Conservation (phyloP, 768 basidiomycete species). For the Russula griseocarnosa region DNA sequence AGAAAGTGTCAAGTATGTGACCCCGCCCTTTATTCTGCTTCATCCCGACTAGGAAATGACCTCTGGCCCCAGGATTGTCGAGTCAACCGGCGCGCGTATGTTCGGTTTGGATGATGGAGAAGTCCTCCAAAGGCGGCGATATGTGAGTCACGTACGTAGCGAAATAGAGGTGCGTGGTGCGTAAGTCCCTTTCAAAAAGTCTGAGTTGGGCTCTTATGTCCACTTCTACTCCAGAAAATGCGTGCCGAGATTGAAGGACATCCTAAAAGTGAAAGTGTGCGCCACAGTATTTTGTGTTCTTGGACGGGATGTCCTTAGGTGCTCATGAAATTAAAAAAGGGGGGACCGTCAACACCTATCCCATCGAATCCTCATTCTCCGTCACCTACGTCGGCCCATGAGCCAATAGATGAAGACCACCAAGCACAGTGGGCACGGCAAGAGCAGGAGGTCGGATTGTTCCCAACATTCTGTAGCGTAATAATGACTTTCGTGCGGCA, state of each 20-base stretch:
- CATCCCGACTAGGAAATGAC: neutral
- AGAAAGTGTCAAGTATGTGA: slow-evolving; percentile 77
- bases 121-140: slow-evolving; percentile 68
- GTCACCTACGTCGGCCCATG: slow-evolving; percentile 9
- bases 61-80: slow-evolving; percentile 61
- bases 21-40: neutral
- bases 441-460: slow-evolving; percentile 68
- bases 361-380: slow-evolving; percentile 9
- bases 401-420: slow-evolving; percentile 48
- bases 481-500: slow-evolving; percentile 32
- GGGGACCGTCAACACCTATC: slow-evolving; percentile 5
- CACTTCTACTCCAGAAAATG: slow-evolving; percentile 61
- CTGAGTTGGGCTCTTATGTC: slow-evolving; percentile 1
- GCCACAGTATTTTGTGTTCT: neutral
- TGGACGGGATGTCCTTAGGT: neutral
- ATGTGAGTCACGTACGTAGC: slow-evolving; percentile 66
- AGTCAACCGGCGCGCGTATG: slow-evolving; percentile 74
- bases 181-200: slow-evolving; percentile 3
- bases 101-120: slow-evolving; percentile 81
- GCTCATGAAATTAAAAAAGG: slow-evolving; percentile 9
- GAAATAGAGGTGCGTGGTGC: slow-evolving; percentile 70
- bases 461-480: neutral
- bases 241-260: slow-evolving; percentile 51
- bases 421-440: slow-evolving; percentile 78
- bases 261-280: slow-evolving; percentile 25